phyloP scores from a whole-genome alignment of 2,329 filamentous ascomycete species.

The Penicillium sp. region DNA sequence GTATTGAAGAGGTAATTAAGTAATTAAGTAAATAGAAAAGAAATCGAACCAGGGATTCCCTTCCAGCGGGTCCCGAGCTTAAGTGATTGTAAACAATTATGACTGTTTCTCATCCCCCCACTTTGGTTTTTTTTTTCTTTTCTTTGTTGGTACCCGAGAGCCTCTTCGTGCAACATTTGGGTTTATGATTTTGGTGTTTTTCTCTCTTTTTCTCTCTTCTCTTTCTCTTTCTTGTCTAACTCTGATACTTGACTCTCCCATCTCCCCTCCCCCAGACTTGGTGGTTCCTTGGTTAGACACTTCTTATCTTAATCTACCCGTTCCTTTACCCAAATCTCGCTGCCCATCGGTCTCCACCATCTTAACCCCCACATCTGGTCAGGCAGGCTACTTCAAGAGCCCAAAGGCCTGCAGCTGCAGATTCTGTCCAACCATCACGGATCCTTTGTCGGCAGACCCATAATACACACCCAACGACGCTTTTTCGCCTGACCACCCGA shows the following conservation, averaged over 20 bases:
- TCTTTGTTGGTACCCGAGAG: conserved; percentile 23
- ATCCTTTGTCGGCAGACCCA: conserved; percentile 7
- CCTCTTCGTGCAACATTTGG: conserved; percentile 19
- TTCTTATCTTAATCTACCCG: conserved; percentile 2
- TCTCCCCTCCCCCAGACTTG: conserved; percentile 2
- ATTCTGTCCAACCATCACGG: conserved; percentile 13
- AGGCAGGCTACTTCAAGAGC: conserved; percentile 25
- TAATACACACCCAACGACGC: conserved; percentile 14
- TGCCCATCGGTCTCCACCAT: conserved; percentile 13
- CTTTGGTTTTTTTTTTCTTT: conserved; percentile 11
- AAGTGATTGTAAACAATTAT: background rate
- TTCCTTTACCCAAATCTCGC: conserved; percentile 5
- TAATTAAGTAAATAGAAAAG: background rate
- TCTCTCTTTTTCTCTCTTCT: background rate
- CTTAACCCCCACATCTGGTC: conserved; percentile 18
- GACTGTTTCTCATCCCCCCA: background rate
- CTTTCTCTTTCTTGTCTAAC: background rate
- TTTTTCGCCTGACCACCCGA: conserved; percentile 20
- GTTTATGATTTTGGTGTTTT: background rate
- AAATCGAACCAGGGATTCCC: conserved; percentile 3
- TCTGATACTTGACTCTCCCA: background rate
- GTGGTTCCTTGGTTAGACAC: background rate
- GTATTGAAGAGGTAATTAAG: no score
- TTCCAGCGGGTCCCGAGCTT: conserved; percentile 16
- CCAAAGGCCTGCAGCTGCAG: conserved; percentile 27